phyloP scores from a whole-genome alignment of 1,284 basidiomycete genomes.

The Anthracocystis panici-leucophaei region DNA sequence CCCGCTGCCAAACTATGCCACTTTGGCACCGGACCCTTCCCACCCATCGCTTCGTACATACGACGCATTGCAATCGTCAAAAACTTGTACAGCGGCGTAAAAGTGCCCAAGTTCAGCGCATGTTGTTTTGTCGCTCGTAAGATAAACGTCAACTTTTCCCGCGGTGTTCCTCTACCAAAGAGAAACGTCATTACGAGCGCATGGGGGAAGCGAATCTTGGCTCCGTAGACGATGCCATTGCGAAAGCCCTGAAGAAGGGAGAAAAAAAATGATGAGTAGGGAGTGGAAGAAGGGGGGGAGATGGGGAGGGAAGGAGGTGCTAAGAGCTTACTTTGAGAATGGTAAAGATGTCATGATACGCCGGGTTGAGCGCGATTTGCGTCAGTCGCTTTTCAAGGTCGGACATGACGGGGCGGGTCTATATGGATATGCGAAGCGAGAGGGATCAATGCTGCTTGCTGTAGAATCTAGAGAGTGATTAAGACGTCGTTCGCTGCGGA shows the following conservation, averaged over 20 bases:
- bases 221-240: slow-evolving; percentile 94
- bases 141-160: slow-evolving; percentile 77
- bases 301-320: neutral
- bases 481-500: neutral
- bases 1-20: slow-evolving; percentile 86
- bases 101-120: slow-evolving; percentile 88
- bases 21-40: slow-evolving; percentile 83
- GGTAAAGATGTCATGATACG: slow-evolving; percentile 87
- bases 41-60: slow-evolving; percentile 74
- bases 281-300: too few relatives aligned
- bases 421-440: neutral
- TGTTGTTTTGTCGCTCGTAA: slow-evolving; percentile 89
- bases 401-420: slow-evolving; percentile 23
- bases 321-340: slow-evolving; percentile 79
- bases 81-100: slow-evolving; percentile 92
- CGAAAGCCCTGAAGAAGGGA: slow-evolving; percentile 79
- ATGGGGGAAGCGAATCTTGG: slow-evolving; percentile 96
- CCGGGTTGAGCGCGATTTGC: slow-evolving; percentile 73
- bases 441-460: neutral
- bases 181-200: slow-evolving; percentile 97
- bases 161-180: slow-evolving; percentile 73
- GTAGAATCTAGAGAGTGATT: neutral
- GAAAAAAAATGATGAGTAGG: neutral
- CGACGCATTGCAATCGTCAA: slow-evolving; percentile 84
- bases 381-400: slow-evolving; percentile 50